Evolutionary conservation across 805 yeast genomes (phyloP).

Genomic region (Saccharomycopsis sp.): DNA sequence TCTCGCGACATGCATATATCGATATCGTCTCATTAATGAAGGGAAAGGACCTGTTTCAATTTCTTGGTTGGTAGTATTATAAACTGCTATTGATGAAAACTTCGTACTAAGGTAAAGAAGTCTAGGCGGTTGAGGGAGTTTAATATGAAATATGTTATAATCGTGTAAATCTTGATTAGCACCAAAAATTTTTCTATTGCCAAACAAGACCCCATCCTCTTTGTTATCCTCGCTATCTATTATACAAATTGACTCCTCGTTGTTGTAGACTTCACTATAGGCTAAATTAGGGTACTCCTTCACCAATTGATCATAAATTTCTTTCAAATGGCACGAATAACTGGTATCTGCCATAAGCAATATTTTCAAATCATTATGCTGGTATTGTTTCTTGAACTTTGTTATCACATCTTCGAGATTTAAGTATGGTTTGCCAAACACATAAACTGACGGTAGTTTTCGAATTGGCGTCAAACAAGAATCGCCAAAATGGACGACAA

Average conservation of each 20-base stretch:
- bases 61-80: conserved; percentile 35
- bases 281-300: conserved; percentile 30
- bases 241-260: conserved; percentile 32
- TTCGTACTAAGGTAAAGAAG: conserved; percentile 67
- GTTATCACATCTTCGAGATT: conserved; percentile 35
- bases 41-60: conserved; percentile 59
- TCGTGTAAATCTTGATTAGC: conserved; percentile 34
- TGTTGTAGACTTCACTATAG: conserved; percentile 24
- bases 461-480: conserved; percentile 82
- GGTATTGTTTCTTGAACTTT: conserved; percentile 37
- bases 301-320: conserved; percentile 32
- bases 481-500: conserved; percentile 90
- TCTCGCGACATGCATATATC: conserved; percentile 81
- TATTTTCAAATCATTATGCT: conserved; percentile 37
- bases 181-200: conserved; percentile 28
- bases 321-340: conserved; percentile 39
- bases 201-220: conserved; percentile 22
- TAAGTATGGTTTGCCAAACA: conserved; percentile 63
- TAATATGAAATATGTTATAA: conserved; percentile 61
- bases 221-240: conserved; percentile 32
- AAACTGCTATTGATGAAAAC: conserved; percentile 47
- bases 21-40: conserved; percentile 74
- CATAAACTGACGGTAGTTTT: conserved; percentile 67
- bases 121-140: conserved; percentile 71
- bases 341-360: conserved; percentile 74